A percentile compares a stretch with the other conserved stretches of the same genome.
Evolutionary conservation across 495 filamentous ascomycete genomes (phyloP).

Genomic region (Symbiotaphrina buchneri): DNA sequence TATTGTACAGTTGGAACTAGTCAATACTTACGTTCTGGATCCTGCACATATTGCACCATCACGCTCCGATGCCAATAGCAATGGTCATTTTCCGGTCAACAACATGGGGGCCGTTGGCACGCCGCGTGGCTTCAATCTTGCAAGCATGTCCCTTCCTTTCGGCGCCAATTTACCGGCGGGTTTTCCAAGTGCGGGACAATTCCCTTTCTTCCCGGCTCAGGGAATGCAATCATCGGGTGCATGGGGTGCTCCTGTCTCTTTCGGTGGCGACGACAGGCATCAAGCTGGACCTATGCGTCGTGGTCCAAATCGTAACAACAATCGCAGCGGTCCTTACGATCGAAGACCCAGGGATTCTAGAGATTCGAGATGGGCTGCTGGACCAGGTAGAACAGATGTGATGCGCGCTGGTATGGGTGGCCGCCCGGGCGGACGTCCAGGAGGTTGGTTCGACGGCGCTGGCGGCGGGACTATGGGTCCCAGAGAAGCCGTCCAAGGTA

Average conservation of each 20-base stretch:
- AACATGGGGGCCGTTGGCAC: constrained; percentile 57
- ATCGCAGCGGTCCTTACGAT: constrained; percentile 36
- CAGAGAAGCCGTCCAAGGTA: constrained; percentile 66
- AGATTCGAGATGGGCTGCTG: constrained; percentile 8
- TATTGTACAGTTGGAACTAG: constrained; percentile 41
- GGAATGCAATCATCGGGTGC: constrained; percentile 19
- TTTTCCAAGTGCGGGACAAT: constrained; percentile 14
- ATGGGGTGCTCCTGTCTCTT: constrained; percentile 17
- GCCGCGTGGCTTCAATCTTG: constrained; percentile 74
- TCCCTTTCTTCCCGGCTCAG: constrained; percentile 28
- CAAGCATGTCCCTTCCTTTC: constrained; percentile 31
- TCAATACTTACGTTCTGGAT: constrained; percentile 86
- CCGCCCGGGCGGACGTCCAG: constrained; percentile 14
- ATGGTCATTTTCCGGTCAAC: constrained; percentile 75
- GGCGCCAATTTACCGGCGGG: constrained; percentile 8
- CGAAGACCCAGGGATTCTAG: constrained; percentile 17
- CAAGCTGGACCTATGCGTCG: constrained; percentile 36
- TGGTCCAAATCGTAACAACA: constrained; percentile 6
- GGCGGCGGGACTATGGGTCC: constrained; percentile 55
- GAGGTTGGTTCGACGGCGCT: constrained; percentile 38
- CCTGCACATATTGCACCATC: constrained; percentile 83
- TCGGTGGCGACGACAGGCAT: constrained; percentile 18
- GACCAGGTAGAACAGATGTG: constrained; percentile 13
- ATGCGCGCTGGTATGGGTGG: constrained; percentile 6
- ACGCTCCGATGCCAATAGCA: constrained; percentile 87